Percentiles rank a stretch among this genome's conserved stretches.
phyloP scores from a whole-genome alignment of 2,329 filamentous ascomycete genomes.

The Arthroderma sp. region DNA sequence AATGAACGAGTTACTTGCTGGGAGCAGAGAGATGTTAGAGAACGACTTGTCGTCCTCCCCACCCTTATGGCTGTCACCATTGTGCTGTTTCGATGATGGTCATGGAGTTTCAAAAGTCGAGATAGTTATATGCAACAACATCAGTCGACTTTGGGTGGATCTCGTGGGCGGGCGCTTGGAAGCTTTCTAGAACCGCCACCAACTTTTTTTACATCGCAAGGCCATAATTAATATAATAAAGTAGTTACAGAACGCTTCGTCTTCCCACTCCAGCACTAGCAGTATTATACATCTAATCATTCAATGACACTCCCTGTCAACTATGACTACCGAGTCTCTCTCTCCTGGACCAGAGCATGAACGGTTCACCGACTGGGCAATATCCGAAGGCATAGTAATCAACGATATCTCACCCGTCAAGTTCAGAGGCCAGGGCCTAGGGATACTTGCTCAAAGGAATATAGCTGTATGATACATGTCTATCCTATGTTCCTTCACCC shows the following conservation, averaged over 20 bases:
- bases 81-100: neutral
- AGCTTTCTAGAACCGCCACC: too few species aligned
- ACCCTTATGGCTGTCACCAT: slow-evolving; percentile 3
- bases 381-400: slow-evolving; percentile 49
- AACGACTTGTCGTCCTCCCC: neutral
- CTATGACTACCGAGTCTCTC: neutral
- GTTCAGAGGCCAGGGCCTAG: slow-evolving; percentile 62
- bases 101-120: neutral
- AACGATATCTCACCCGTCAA: slow-evolving; percentile 52
- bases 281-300: too few species aligned
- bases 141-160: too few species aligned
- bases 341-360: slow-evolving; percentile 26
- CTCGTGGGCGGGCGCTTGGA: too few species aligned
- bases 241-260: too few species aligned
- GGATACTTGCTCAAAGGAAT: slow-evolving; percentile 56
- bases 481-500: neutral
- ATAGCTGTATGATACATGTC: slow-evolving; percentile 43
- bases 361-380: slow-evolving; percentile 56
- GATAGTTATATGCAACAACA: neutral
- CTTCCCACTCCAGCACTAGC: too few species aligned
- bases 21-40: slow-evolving; percentile 1
- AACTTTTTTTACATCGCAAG: too few species aligned
- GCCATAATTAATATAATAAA: too few species aligned
- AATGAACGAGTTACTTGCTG: slow-evolving; percentile 40
- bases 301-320: neutral